Evolutionary conservation across 2,329 filamentous ascomycete species (phyloP).

Genomic region (Phoma sp.): DNA sequence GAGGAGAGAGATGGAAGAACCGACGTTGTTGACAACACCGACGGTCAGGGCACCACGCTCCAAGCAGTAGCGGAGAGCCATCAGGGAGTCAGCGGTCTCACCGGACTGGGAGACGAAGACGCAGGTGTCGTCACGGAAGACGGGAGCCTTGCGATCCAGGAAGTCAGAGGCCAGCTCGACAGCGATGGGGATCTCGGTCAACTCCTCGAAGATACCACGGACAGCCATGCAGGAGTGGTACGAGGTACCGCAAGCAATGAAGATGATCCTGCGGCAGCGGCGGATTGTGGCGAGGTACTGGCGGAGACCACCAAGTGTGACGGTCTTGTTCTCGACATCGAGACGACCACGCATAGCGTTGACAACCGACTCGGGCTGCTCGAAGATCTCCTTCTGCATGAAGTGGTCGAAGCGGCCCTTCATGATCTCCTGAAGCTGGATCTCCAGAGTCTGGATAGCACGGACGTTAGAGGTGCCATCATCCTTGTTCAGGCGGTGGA

Average conservation of each 20-base stretch:
- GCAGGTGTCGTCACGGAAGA: slow-evolving; percentile 99
- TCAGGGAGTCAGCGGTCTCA: slow-evolving; percentile 95
- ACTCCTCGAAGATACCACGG: slow-evolving; percentile 94
- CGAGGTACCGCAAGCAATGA: slow-evolving; percentile 97
- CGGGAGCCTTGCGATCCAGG: slow-evolving; percentile 92
- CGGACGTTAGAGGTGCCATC: slow-evolving; percentile 97
- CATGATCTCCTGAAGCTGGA: slow-evolving; percentile 99
- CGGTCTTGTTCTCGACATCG: slow-evolving; percentile 89
- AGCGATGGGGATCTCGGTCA: slow-evolving; percentile 96
- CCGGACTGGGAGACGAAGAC: slow-evolving; percentile 99
- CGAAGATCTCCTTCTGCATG: slow-evolving; percentile 99
- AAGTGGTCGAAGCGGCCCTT: slow-evolving; percentile 99
- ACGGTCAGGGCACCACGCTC: slow-evolving; percentile 97
- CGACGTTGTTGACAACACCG: slow-evolving; percentile 97
- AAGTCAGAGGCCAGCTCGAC: slow-evolving; percentile 98
- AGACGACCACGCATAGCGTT: slow-evolving; percentile 99
- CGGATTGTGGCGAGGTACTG: slow-evolving; percentile 97
- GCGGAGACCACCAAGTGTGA: slow-evolving; percentile 92
- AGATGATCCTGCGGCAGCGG: slow-evolving; percentile 95
- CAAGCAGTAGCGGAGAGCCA: slow-evolving; percentile 97
- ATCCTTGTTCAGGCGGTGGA: slow-evolving; percentile 96
- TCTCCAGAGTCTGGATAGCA: slow-evolving; percentile 97
- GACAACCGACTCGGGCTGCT: slow-evolving; percentile 98
- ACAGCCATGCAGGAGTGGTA: slow-evolving; percentile 99
- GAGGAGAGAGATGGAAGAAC: slow-evolving; percentile 96